A percentile compares a stretch with the other conserved stretches of the same genome.
These are phyloP conservation scores for Candida mattraensis DNA, from an alignment of 805 yeast genomes.

Conservation along the genomic window DNA sequence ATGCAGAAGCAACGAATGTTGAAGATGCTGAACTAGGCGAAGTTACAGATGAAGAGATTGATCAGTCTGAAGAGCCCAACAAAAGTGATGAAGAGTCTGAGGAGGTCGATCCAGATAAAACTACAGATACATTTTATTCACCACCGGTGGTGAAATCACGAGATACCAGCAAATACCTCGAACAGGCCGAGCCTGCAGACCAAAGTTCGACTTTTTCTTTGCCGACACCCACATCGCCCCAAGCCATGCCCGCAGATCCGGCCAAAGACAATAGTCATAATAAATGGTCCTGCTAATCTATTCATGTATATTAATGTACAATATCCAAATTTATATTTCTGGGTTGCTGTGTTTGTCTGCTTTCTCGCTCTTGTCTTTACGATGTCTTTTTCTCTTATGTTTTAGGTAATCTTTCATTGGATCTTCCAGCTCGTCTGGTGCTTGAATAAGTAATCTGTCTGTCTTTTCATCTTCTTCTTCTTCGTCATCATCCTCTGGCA, in stretches of 20 bases:
- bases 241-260: slow-evolving; percentile 3
- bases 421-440: slow-evolving; percentile 25
- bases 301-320: slow-evolving; percentile 1
- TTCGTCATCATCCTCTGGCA: slow-evolving; percentile 34
- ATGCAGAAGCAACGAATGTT: too few species aligned
- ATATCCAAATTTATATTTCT: not conserved
- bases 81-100: slow-evolving; percentile 1
- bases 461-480: slow-evolving; percentile 8
- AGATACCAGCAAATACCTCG: slow-evolving; percentile 5
- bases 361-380: too few species aligned
- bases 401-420: slow-evolving; percentile 36
- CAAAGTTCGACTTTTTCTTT: slow-evolving; percentile 23
- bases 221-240: slow-evolving; percentile 19
- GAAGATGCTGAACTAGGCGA: slow-evolving; percentile 1
- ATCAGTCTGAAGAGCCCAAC: slow-evolving; percentile 3
- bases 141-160: slow-evolving; percentile 20
- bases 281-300: slow-evolving; percentile 6
- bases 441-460: slow-evolving; percentile 2
- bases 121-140: slow-evolving; percentile 23
- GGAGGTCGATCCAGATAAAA: slow-evolving; percentile 12
- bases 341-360: slow-evolving; percentile 1
- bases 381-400: slow-evolving; percentile 8
- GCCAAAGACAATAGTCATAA: not conserved
- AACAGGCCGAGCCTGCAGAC: slow-evolving; percentile 8
- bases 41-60: too few species aligned